phyloP scores from a whole-genome alignment of 352 stramenopile genomes.

The Globisporangium nagaii region DNA sequence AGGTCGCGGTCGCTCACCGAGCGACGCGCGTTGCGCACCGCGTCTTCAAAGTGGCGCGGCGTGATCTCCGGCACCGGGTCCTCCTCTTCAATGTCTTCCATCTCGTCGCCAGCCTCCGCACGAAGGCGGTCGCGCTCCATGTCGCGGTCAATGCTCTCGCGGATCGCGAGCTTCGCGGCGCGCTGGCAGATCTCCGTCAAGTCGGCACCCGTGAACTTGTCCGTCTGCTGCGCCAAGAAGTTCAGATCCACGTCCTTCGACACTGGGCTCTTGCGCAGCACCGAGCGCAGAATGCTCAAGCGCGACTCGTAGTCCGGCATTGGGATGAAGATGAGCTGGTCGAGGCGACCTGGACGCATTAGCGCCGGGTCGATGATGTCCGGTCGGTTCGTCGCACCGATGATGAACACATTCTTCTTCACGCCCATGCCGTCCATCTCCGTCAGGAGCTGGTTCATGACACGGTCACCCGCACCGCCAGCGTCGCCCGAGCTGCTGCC shows the following conservation, averaged over 20 bases:
- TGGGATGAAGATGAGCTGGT: constrained; percentile 96
- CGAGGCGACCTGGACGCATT: constrained; percentile 94
- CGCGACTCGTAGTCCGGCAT: constrained; percentile 97
- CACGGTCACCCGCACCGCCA: constrained; percentile 96
- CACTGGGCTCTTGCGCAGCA: constrained; percentile 96
- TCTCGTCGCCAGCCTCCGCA: constrained; percentile 86
- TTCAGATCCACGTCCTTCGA: constrained; percentile 98
- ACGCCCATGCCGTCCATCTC: constrained; percentile 99
- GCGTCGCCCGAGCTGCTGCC: constrained; percentile 93
- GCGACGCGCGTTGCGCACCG: constrained; percentile 95
- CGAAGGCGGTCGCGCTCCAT: constrained; percentile 96
- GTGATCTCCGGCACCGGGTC: constrained; percentile 96
- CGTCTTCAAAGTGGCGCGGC: constrained; percentile 96
- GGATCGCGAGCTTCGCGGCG: constrained; percentile 98
- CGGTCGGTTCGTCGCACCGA: constrained; percentile 93
- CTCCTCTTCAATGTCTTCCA: constrained; percentile 92
- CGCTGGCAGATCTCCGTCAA: constrained; percentile 99
- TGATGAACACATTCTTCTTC: constrained; percentile 99
- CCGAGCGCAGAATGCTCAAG: constrained; percentile 94
- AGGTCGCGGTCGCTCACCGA: constrained; percentile 98
- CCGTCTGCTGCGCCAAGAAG: constrained; percentile 94
- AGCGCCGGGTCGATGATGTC: constrained; percentile 98
- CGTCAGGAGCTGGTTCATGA: constrained; percentile 99
- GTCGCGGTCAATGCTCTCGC: constrained; percentile 98
- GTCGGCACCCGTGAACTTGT: constrained; percentile 99